phyloP scores from a whole-genome alignment of 1,284 basidiomycete genomes.

The Cutaneotrichosporon cutaneum region DNA sequence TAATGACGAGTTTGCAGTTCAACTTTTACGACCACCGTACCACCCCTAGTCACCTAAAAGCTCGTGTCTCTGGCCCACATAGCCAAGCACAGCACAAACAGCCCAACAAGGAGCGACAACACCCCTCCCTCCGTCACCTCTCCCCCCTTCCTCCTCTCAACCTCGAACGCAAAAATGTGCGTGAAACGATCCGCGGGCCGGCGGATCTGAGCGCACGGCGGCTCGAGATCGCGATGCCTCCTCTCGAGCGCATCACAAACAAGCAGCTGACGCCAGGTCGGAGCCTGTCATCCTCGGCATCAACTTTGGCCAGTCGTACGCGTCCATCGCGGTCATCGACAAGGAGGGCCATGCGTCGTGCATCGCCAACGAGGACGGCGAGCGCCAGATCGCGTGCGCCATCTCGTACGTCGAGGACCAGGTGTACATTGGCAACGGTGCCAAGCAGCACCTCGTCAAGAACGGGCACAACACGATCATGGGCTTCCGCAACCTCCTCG shows the following conservation, averaged over 20 bases:
- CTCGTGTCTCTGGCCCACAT: conserved; percentile 11
- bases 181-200: not conserved
- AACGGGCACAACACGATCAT: conserved; percentile 93
- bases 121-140: not conserved
- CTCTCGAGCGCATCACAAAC: not conserved
- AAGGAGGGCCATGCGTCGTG: conserved; percentile 91
- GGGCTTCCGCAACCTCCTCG: conserved; percentile 89
- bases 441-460: conserved; percentile 91
- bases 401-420: conserved; percentile 89
- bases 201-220: not conserved
- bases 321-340: conserved; percentile 91
- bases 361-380: conserved; percentile 98
- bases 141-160: not conserved
- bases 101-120: not conserved
- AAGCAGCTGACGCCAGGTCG: conserved; percentile 28
- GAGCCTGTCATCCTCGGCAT: conserved; percentile 68
- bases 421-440: conserved; percentile 93
- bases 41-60: conserved; percentile 1
- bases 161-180: conserved; percentile 16
- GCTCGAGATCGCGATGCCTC: no score
- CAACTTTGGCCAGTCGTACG: conserved; percentile 95
- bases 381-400: conserved; percentile 94
- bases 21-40: conserved; percentile 6
- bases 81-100: conserved; percentile 11
- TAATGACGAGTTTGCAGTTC: not conserved